Percentiles rank a stretch among this genome's conserved stretches.
These are phyloP conservation scores for Scopulariopsis brevicaulis DNA, from an alignment of 2,329 filamentous ascomycete genomes.

Conservation along the genomic window DNA sequence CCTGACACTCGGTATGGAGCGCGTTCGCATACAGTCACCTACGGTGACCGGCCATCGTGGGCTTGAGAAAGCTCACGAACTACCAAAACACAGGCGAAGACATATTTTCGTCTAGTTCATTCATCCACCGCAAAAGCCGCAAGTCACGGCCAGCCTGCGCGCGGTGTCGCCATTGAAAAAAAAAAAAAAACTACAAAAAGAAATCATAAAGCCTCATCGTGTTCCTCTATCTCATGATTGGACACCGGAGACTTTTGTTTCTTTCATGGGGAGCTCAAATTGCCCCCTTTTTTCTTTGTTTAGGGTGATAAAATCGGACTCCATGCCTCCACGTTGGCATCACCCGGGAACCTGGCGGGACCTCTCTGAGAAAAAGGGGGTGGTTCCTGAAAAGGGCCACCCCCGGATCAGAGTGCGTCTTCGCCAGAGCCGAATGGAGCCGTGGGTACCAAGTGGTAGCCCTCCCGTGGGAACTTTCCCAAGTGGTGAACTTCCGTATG, in stretches of 20 bases:
- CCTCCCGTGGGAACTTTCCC: neutral
- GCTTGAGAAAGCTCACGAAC: too few relatives aligned
- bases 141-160: neutral
- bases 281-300: neutral
- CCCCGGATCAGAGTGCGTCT: neutral
- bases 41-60: too few relatives aligned
- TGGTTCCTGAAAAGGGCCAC: neutral
- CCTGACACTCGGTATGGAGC: too few relatives aligned
- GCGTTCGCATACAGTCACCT: too few relatives aligned
- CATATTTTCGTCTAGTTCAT: neutral
- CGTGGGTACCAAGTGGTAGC: neutral
- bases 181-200: neutral
- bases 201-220: neutral
- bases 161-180: neutral
- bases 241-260: neutral
- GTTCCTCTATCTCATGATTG: neutral
- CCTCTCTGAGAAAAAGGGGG: neutral
- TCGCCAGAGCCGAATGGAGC: neutral
- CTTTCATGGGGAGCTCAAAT: neutral
- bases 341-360: neutral
- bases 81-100: too few relatives aligned
- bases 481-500: neutral
- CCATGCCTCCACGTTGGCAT: neutral
- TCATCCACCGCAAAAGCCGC: neutral
- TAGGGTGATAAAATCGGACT: neutral